phyloP scores from a whole-genome alignment of 129 eudicot species.

The carrot (Daucus carota) region DH1_v3.0 NC_030384.2:43565501-43566000 shows the following conservation, averaged over 20 bases:
- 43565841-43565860: too few species aligned
- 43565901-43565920: neutral
- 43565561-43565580: neutral
- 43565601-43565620: neutral
- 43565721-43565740: neutral
- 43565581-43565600: neutral
- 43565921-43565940: neutral
- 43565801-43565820: neutral
- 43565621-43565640: neutral
- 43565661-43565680: neutral
- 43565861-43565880: neutral
- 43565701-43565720: neutral
- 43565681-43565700: neutral
- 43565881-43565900: neutral
- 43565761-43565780: neutral
- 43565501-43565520: neutral
- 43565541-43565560: neutral
- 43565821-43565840: neutral
- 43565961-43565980: neutral
- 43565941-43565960: neutral
- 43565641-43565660: neutral
- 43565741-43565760: neutral
- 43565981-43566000: conserved; percentile 1
- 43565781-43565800: neutral
- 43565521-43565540: neutral